These are phyloP conservation scores for Rhipidocladum racemiflorum DNA, from an alignment of 176 grass and related monocot species.

Conservation along the genomic window DNA sequence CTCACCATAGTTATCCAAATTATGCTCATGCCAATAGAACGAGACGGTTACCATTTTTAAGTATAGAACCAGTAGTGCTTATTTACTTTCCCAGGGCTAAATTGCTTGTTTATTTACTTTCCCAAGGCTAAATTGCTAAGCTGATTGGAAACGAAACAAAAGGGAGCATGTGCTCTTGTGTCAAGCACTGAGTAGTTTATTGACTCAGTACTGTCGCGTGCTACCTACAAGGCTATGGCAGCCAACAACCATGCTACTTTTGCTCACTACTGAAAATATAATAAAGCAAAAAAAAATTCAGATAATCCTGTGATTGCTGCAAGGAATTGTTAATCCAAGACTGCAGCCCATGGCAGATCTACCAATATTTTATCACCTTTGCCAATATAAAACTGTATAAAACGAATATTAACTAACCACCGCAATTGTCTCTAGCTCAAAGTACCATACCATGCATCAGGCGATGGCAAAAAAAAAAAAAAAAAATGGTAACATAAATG, in stretches of 20 bases:
- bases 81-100: background rate
- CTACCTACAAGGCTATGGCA: background rate
- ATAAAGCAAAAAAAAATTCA: background rate
- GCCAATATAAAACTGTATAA: background rate
- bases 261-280: conserved; percentile 13
- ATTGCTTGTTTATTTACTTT: background rate
- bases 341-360: background rate
- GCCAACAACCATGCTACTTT: background rate
- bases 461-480: background rate
- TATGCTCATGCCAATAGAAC: background rate
- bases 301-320: background rate
- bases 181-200: background rate
- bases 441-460: background rate
- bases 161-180: background rate
- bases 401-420: background rate
- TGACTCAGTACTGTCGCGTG: background rate
- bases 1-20: background rate
- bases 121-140: background rate
- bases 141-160: background rate
- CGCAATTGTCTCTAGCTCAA: background rate
- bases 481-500: background rate
- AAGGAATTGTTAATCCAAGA: background rate
- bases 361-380: background rate
- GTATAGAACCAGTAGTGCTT: background rate
- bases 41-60: background rate